Evolutionary conservation across 2,329 filamentous ascomycete genomes (phyloP).

Genomic region (Talaromyces rugulosus): DNA sequence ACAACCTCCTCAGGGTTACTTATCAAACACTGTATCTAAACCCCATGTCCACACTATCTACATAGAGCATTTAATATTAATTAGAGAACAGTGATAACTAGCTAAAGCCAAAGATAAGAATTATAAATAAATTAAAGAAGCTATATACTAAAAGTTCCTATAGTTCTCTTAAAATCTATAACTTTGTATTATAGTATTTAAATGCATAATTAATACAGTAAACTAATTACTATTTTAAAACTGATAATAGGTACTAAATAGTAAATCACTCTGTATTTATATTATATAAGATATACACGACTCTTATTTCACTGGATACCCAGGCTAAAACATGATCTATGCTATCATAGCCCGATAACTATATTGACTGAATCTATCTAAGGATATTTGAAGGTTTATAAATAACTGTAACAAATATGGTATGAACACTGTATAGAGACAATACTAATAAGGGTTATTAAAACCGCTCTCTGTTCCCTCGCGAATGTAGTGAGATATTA

Average conservation of each 20-base stretch:
- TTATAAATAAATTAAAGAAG: background rate
- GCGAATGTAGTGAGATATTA: background rate
- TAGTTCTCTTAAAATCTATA: background rate
- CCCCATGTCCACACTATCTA: background rate
- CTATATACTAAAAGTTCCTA: background rate
- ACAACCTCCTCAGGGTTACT: no score
- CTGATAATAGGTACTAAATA: background rate
- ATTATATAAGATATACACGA: background rate
- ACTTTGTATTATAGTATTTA: background rate
- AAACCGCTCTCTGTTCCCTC: background rate
- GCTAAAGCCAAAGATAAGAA: background rate
- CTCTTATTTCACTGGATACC: background rate
- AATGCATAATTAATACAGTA: background rate
- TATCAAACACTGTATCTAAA: no score
- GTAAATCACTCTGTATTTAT: background rate
- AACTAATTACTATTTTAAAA: background rate
- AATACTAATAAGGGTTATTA: background rate
- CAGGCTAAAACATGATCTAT: background rate
- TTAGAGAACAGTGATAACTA: no score
- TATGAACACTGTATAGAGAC: background rate
- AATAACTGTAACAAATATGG: background rate
- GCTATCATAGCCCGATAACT: background rate
- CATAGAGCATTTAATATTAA: no score
- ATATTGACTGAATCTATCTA: background rate
- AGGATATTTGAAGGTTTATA: background rate